These are phyloP conservation scores for Rhizopogon sp. DNA, from an alignment of 768 basidiomycete genomes.

Conservation along the genomic window DNA sequence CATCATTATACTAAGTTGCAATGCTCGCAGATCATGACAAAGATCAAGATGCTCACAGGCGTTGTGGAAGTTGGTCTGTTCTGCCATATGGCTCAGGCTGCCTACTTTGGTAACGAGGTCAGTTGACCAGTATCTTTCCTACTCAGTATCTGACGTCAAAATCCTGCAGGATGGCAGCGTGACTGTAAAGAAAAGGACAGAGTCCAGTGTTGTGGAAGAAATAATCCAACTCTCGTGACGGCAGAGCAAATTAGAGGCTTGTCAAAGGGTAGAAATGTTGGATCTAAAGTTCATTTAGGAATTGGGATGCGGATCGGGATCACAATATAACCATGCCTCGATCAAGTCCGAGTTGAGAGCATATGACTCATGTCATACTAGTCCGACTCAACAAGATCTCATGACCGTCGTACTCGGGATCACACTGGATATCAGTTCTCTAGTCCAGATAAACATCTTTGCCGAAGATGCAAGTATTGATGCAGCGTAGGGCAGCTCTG, in stretches of 20 bases:
- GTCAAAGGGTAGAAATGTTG: too few relatives aligned
- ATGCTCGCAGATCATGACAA: slow-evolving; percentile 55
- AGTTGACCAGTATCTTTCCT: slow-evolving; percentile 8
- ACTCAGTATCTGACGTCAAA: not conserved
- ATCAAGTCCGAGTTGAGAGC: too few relatives aligned
- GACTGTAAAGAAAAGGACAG: slow-evolving; percentile 44
- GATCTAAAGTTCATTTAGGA: not conserved
- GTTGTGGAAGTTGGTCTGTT: slow-evolving; percentile 99
- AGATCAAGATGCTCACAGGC: slow-evolving; percentile 93
- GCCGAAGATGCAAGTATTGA: too few relatives aligned
- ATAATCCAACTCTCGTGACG: not conserved
- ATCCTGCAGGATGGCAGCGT: slow-evolving; percentile 60
- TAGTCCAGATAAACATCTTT: too few relatives aligned
- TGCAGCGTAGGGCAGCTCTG: too few relatives aligned
- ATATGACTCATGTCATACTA: too few relatives aligned
- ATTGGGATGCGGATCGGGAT: not conserved
- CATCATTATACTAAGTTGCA: not conserved
- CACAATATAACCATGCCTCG: not conserved
- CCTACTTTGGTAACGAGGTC: slow-evolving; percentile 93
- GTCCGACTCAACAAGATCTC: too few relatives aligned
- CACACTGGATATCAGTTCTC: too few relatives aligned
- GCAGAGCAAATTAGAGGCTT: not conserved
- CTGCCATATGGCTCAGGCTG: slow-evolving; percentile 86
- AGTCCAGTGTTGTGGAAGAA: slow-evolving; percentile 17
- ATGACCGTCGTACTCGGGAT: too few relatives aligned